Conservation (phyloP, 371 early-diverging fungal genomes). For the Lichtheimia corymbifera region DNA sequence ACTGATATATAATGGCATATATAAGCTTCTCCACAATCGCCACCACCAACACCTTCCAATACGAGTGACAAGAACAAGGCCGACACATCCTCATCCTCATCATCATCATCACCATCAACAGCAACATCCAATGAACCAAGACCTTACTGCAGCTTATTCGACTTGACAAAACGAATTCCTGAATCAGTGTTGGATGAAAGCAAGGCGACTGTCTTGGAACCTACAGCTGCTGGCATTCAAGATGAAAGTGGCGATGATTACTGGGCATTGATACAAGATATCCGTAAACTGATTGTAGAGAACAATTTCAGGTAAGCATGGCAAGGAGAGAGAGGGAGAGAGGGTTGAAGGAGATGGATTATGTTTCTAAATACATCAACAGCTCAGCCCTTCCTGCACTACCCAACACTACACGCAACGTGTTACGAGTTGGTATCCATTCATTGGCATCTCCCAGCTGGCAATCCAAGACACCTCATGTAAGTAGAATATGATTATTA, state of each 20-base stretch:
- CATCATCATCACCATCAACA: too few species aligned
- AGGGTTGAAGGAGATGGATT: neutral
- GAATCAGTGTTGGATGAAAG: conserved; percentile 52
- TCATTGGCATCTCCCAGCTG: conserved; percentile 80
- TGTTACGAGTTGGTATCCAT: conserved; percentile 78
- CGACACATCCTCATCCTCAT: conserved; percentile 6
- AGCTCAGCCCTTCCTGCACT: conserved; percentile 53
- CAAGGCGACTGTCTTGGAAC: conserved; percentile 40
- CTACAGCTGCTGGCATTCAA: conserved; percentile 14
- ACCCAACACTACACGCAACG: conserved; percentile 51
- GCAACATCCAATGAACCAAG: conserved; percentile 21
- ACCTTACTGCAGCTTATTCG: conserved; percentile 76
- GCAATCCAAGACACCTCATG: conserved; percentile 62
- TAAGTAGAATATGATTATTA: conserved; percentile 21
- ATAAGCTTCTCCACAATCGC: conserved; percentile 26
- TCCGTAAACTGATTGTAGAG: conserved; percentile 58
- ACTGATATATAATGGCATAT: neutral
- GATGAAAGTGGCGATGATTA: conserved; percentile 56
- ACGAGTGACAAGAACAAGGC: neutral
- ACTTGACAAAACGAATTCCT: conserved; percentile 73
- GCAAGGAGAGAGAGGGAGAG: neutral
- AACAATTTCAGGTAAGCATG: conserved; percentile 60
- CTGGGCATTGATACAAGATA: conserved; percentile 52
- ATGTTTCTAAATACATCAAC: conserved; percentile 9
- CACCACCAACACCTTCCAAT: neutral